Base-by-base conservation (phyloP, 208 protist genomes). In the Leishmania arabica region DNA sequence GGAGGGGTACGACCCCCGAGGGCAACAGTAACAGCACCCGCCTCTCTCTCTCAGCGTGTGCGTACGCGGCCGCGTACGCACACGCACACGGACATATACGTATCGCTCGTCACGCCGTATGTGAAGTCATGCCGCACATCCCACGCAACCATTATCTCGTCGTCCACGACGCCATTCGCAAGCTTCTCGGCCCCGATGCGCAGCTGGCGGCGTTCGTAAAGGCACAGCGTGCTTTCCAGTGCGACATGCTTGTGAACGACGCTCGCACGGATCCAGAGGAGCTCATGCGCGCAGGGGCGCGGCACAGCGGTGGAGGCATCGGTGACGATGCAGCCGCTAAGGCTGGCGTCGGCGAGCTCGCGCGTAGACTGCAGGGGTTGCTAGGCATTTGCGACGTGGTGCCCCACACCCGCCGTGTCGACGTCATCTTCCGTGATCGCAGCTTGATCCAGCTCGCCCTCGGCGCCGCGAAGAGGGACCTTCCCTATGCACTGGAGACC, bases 181-280 rank as follows among this genome's bases (percentile, higher is more conserved):
- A 89, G 79, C 81, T 95, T 13, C 66, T 90, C 3, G 91, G 89
- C 34, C 69, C 69, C 7, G 81, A 71, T 8, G 90, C 89, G 3
- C 78, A 91, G 53, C 86, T 97, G 7, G 70, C 93, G 17, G 95
- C 95, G 4, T 97, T 97, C 73, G 95, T 96, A 24, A 92, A 88
- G 81, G 79, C 86, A 4, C 86, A 87, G 75, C 80, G 87, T 70
- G 74, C 76, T 0, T 97, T 95, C 77, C 95, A 97, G 78, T 96
- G 95, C 64, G 91, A 97, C 77, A 97, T 97, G 95, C 85, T 96
- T 31, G 82, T 97, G 42, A 95, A 95, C 79, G 83, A 83, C n/a
- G 47, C 77, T 13, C 53, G 64, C 21, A 95, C 90, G 11, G 92
- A 97, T 74, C 24, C 49, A 70, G 37, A 34, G 19, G 42, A 75